These are phyloP conservation scores for Fusarium foetens DNA, from an alignment of 2,329 filamentous ascomycete species.

Conservation along the genomic window DNA sequence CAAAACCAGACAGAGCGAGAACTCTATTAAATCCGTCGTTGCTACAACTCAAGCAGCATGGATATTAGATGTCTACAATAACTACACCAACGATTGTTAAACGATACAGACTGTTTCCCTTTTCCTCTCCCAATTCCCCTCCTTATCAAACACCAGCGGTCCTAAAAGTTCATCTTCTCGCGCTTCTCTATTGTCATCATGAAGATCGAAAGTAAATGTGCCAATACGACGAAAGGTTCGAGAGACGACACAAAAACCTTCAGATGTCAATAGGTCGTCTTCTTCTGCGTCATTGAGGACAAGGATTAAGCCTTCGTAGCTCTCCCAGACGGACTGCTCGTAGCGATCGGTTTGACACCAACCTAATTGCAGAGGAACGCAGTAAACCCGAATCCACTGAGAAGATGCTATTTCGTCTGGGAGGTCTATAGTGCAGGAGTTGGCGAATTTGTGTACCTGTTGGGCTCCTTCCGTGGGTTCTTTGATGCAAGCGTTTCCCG, in stretches of 20 bases:
- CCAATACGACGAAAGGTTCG: background rate
- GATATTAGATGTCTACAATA: too few species aligned
- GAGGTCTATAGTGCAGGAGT: background rate
- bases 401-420: background rate
- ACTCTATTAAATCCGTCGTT: background rate
- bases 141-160: background rate
- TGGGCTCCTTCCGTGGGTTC: rapidly evolving
- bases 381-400: background rate
- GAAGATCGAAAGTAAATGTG: background rate
- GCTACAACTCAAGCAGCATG: too few species aligned
- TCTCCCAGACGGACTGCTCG: conserved; percentile 6
- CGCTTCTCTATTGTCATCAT: background rate
- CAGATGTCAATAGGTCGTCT: rapidly evolving
- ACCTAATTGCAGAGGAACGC: background rate
- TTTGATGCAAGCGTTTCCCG: rapidly evolving
- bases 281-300: rapidly evolving
- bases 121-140: background rate
- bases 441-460: background rate
- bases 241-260: background rate
- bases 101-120: background rate
- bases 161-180: background rate
- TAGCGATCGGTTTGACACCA: conserved; percentile 9
- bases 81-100: background rate
- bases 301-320: background rate
- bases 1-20: too few species aligned